Evolutionary conservation across 208 protist species (phyloP).

Genomic region (Trypanosoma conorhini): DNA sequence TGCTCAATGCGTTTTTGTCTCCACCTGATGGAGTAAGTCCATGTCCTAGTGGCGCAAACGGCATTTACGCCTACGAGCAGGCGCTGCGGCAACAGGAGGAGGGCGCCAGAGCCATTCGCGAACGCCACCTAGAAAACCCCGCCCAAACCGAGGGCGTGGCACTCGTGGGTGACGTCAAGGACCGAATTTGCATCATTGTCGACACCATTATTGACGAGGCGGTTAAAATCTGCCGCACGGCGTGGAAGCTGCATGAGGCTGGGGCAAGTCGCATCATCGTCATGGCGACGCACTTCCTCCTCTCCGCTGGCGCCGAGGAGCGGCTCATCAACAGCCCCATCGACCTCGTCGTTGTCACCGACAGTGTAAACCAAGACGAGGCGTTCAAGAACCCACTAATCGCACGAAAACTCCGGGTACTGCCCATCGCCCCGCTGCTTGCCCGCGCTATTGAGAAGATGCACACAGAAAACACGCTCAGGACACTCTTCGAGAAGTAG

Average conservation of each 20-base stretch:
- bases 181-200: slow-evolving; percentile 77
- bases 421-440: slow-evolving; percentile 83
- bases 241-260: slow-evolving; percentile 47
- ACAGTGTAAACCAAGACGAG: slow-evolving; percentile 82
- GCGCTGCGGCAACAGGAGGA: slow-evolving; percentile 62
- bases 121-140: slow-evolving; percentile 27
- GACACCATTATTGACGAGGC: slow-evolving; percentile 82
- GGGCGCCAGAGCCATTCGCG: slow-evolving; percentile 35
- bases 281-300: slow-evolving; percentile 75
- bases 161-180: slow-evolving; percentile 76
- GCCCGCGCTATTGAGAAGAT: slow-evolving; percentile 86
- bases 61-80: slow-evolving; percentile 54
- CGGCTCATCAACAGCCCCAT: slow-evolving; percentile 74
- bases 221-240: slow-evolving; percentile 61
- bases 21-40: neutral
- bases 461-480: slow-evolving; percentile 81
- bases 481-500: slow-evolving; percentile 74
- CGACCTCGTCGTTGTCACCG: slow-evolving; percentile 78
- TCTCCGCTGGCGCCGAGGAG: slow-evolving; percentile 60
- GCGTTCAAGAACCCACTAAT: slow-evolving; percentile 62
- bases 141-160: slow-evolving; percentile 37
- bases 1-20: neutral
- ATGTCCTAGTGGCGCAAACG: slow-evolving; percentile 7
- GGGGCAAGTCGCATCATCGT: slow-evolving; percentile 73
- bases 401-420: slow-evolving; percentile 79